Evolutionary conservation across 495 filamentous ascomycete species (phyloP), one percentile per base, ranked within the genome.

Genomic region (Aspergillus leporis): DNA sequence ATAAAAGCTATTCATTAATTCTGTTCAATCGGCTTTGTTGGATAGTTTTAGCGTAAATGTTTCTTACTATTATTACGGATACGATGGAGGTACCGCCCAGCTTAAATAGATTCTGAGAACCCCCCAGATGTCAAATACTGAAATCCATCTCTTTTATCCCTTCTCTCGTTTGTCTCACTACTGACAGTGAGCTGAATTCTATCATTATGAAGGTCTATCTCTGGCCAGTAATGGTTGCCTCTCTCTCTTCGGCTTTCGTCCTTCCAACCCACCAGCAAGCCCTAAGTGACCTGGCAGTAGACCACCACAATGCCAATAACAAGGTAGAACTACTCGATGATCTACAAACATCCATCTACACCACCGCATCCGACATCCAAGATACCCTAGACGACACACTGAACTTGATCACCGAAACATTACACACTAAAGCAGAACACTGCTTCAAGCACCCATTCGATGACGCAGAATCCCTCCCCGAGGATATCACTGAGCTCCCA

Each of bases 141-240:
- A 3, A 28, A 28, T 28, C 6, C 6, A 28, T 28, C 25, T 34
- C 23, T 53, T 31, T 9, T 25, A 14, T 32, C 34, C 32, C 19
- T 5, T 32, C 13, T 10, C 34, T 40, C 8, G 16, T 21, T 53
- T 7, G 18, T 23, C 51, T 19, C 50, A 14, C 50, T 30, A 14
- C 50, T 30, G 21, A n/a, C 25, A 8, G 34, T 32, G 8, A n/a
- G 1, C 9, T n/a, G 41, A 38, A 18, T 22, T 16, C 19, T 48
- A 50, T 14, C 13, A 52, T 32, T 7, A 52, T 52, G 50, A 52
- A 21, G 50, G 14, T 36, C 19, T 28, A 52, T 34, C 50, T 52
- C 50, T 52, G 50, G 50, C 16, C 50, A 38, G 50, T 36, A 4
- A 12, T 21, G 7, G 50, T 25, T 5, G 5, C 47, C 28, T 19